A percentile compares a stretch with the other conserved stretches of the same genome.
Evolutionary conservation across 257 asterid genomes (phyloP).

Genomic region (Capsicum baccatum): DNA sequence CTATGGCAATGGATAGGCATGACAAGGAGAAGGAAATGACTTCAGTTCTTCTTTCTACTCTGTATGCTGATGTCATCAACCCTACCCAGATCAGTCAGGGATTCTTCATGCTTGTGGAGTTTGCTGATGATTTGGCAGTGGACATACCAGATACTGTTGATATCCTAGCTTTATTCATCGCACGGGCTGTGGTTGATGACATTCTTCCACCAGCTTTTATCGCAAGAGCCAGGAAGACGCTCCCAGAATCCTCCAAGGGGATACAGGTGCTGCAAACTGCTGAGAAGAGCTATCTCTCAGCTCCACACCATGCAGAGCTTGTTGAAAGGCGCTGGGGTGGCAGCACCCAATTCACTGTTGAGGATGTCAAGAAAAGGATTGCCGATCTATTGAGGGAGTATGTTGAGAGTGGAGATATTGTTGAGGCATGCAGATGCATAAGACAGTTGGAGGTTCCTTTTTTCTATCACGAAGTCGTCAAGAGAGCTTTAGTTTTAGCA

Average conservation of each 20-base stretch:
- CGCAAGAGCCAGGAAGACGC: conserved; percentile 66
- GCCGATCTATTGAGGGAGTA: conserved; percentile 83
- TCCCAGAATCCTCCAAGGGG: conserved; percentile 80
- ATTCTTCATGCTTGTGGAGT: conserved; percentile 80
- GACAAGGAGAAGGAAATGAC: conserved; percentile 99
- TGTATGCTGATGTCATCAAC: conserved; percentile 81
- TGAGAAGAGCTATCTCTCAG: conserved; percentile 94
- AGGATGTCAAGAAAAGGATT: conserved; percentile 88
- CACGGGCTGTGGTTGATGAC: conserved; percentile 96
- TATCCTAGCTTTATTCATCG: conserved; percentile 79
- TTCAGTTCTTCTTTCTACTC: conserved; percentile 89
- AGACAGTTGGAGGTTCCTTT: conserved; percentile 89
- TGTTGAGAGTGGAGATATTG: conserved; percentile 84
- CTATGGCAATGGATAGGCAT: conserved; percentile 95
- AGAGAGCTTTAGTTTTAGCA: conserved; percentile 78
- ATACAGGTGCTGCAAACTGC: conserved; percentile 71
- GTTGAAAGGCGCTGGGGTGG: conserved; percentile 98
- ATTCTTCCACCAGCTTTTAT: conserved; percentile 94
- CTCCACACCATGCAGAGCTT: conserved; percentile 99
- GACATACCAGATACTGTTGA: conserved; percentile 94
- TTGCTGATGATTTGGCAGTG: conserved; percentile 90
- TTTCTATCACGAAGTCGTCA: conserved; percentile 98
- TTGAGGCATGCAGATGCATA: conserved; percentile 92
- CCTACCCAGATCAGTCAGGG: conserved; percentile 84
- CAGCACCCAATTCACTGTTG: conserved; percentile 88